These are phyloP conservation scores for Adansonia digitata DNA, from an alignment of 345 rosid genomes.

Conservation along the genomic window DNA sequence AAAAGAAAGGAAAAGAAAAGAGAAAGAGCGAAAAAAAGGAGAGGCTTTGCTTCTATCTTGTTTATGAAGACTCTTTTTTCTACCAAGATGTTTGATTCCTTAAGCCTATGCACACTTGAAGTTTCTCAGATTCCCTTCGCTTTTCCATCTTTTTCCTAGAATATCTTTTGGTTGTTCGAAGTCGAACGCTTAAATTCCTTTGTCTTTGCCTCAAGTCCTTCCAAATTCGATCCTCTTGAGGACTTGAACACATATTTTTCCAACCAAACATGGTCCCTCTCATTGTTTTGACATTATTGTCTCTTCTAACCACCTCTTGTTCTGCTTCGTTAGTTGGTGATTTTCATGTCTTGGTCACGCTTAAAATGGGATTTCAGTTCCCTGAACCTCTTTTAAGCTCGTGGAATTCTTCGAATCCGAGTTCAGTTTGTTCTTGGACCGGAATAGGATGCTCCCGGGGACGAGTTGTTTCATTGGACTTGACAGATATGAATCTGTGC, in stretches of 20 bases:
- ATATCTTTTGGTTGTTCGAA: conserved; percentile 17
- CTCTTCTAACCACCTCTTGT: conserved; percentile 26
- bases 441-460: conserved; percentile 43
- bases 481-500: conserved; percentile 43
- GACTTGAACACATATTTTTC: conserved; percentile 3
- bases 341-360: conserved; percentile 35
- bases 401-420: conserved; percentile 46
- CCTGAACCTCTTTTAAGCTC: conserved; percentile 41
- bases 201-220: conserved; percentile 32
- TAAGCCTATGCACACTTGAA: conserved; percentile 32
- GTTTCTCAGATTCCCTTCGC: conserved; percentile 49
- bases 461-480: conserved; percentile 49
- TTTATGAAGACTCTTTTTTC: conserved; percentile 44
- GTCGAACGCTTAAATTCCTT: conserved; percentile 29
- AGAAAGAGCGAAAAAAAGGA: conserved; percentile 30
- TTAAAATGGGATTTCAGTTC: conserved; percentile 46
- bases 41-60: conserved; percentile 52
- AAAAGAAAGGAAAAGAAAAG: conserved; percentile 14
- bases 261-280: conserved; percentile 42
- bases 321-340: conserved; percentile 40
- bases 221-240: conserved; percentile 35
- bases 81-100: conserved; percentile 45
- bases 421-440: conserved; percentile 60
- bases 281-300: conserved; percentile 38
- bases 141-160: conserved; percentile 32